These are phyloP conservation scores for Ceratobasidium sp. DNA, from an alignment of 1,284 basidiomycete genomes.

Conservation along the genomic window DNA sequence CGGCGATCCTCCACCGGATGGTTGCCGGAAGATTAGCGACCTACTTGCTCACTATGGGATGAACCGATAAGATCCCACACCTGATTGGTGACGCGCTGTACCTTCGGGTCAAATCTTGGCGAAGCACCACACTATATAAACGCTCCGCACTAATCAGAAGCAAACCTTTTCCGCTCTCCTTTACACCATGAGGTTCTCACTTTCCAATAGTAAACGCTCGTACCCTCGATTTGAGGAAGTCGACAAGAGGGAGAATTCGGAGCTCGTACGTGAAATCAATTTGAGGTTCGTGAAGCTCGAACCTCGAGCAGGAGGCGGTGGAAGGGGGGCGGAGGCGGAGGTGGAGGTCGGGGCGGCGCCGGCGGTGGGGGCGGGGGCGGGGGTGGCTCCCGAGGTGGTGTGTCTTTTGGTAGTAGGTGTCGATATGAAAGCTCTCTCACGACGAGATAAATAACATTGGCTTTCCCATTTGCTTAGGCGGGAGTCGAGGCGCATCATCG, in stretches of 20 bases:
- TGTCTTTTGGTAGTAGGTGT: not conserved
- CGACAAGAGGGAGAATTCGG: slow-evolving; percentile 19
- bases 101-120: no score
- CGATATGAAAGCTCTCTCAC: no score
- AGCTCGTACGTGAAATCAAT: slow-evolving; percentile 14
- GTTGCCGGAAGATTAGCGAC: no score
- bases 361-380: slow-evolving; percentile 6
- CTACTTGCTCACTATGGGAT: no score
- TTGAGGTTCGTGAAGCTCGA: slow-evolving; percentile 30
- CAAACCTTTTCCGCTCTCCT: not conserved
- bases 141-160: not conserved
- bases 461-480: not conserved
- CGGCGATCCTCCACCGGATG: no score
- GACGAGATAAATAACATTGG: no score
- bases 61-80: no score
- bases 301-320: slow-evolving; percentile 17
- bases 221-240: slow-evolving; percentile 12
- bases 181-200: slow-evolving; percentile 14
- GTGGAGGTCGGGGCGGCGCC: not conserved
- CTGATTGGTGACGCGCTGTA: no score
- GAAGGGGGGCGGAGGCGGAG: no score
- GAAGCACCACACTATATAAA: no score
- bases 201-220: slow-evolving; percentile 1
- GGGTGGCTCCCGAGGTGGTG: slow-evolving; percentile 21
- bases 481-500: slow-evolving; percentile 28